Base-by-base conservation (phyloP, 148 eudicot species). In the Selenicereus undatus region DNA sequence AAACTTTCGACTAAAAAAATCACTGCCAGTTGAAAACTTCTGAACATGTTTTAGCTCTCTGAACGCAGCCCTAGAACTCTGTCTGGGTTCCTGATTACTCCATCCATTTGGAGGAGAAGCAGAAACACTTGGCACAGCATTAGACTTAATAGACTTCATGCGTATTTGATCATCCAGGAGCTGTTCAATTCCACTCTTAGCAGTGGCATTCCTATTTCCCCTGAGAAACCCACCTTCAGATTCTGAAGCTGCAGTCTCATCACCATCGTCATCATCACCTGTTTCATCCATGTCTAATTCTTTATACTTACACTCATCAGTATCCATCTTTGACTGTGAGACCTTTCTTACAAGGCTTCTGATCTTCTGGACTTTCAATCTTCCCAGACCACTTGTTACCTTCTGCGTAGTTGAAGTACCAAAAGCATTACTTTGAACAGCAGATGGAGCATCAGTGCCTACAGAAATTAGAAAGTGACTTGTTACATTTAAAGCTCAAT, bases 1-100 rank as follows among this genome's bases (percentile, higher is more conserved):
- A 14, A 91, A 83, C 74, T 93, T 93, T 85, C 86, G 78, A 82
- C 97, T 96, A 60, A 91, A 96, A 83, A 96, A 92, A 22, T 89
- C 90, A 72, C 76, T 78, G 73, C 85, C 81, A 76, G 87, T 81
- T 81, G 90, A 76, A 60, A 81, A 83, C 65, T 88, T 92, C 50
- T 76, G 72, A 82, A 54, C 73, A 60, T 84, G 81, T 80, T 82
- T 87, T 60, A 79, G 56, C 80, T 82, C 84, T 24, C 81, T 86
- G 60, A 65, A 64, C 77, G 81, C 86, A 79, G 48, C 74, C 73
- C 81, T 79, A 72, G 60, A 76, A 73, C 42, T 76, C 45, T 78
- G 77, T 71, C 30, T 77, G 35, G 85, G 69, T 70, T 81, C 88
- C 81, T 86, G 83, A 75, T 54, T 70, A n/a, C 89, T 89, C 95